Conservation (phyloP, 345 rosid genomes). For the Lepidium aucheri region DNA sequence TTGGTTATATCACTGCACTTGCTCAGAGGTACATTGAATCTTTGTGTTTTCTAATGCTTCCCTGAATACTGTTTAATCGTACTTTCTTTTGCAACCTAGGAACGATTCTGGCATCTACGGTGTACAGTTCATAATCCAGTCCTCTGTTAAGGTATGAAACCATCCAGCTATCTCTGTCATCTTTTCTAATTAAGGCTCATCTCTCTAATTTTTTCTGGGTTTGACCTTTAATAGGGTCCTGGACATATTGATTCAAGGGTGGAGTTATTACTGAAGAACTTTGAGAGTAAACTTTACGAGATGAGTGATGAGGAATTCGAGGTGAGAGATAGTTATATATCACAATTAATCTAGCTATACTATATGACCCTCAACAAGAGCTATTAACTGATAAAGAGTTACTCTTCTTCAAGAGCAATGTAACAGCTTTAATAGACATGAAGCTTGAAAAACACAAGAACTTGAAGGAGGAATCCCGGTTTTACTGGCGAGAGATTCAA, state of each 20-base stretch:
- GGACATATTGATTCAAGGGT: slow-evolving; percentile 74
- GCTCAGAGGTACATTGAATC: slow-evolving; percentile 46
- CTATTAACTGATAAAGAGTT: slow-evolving; percentile 6
- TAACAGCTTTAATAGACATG: slow-evolving; percentile 74
- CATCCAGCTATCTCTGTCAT: not conserved
- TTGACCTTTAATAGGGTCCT: slow-evolving; percentile 45
- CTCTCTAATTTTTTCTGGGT: not conserved
- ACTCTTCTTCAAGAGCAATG: slow-evolving; percentile 50
- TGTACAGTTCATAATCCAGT: slow-evolving; percentile 76
- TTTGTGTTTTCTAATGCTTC: not conserved
- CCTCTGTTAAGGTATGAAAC: slow-evolving; percentile 58
- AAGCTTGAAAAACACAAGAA: slow-evolving; percentile 94
- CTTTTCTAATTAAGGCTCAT: not conserved
- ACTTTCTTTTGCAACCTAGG: slow-evolving; percentile 30
- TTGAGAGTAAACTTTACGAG: slow-evolving; percentile 56
- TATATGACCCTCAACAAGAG: not conserved
- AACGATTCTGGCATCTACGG: slow-evolving; percentile 72
- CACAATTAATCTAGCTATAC: not conserved
- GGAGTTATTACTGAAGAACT: slow-evolving; percentile 59
- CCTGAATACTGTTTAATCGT: not conserved
- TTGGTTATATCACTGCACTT: slow-evolving; percentile 79
- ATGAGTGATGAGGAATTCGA: slow-evolving; percentile 75
- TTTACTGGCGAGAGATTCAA: slow-evolving; percentile 64
- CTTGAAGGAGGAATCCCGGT: slow-evolving; percentile 66
- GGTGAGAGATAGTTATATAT: slow-evolving; percentile 34